Conservation (phyloP, 306 rosid species). For the Gleditsia sinensis region DNA sequence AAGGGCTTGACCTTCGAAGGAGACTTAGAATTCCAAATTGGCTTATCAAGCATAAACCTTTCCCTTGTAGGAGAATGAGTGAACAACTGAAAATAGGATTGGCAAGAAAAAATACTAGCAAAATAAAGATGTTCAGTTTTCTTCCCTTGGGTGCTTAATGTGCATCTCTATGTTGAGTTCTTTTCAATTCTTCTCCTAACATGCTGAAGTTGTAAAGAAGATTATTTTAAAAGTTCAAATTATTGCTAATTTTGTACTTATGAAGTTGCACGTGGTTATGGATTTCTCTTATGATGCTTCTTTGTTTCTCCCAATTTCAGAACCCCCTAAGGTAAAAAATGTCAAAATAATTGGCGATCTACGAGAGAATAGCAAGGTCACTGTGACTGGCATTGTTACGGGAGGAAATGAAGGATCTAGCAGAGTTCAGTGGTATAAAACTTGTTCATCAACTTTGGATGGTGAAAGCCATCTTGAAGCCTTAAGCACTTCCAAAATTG, state of each 20-base stretch:
- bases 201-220: slow-evolving; percentile 2
- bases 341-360: slow-evolving; percentile 80
- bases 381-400: slow-evolving; percentile 75
- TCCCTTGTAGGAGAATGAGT: too few species aligned
- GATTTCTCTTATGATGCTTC: slow-evolving; percentile 21
- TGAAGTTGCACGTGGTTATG: slow-evolving; percentile 23
- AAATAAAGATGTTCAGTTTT: too few species aligned
- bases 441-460: slow-evolving; percentile 60
- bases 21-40: too few species aligned
- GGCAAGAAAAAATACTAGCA: too few species aligned
- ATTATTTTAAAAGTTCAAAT: not conserved
- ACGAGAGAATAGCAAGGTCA: slow-evolving; percentile 84
- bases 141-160: too few species aligned
- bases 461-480: slow-evolving; percentile 76
- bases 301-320: slow-evolving; percentile 56
- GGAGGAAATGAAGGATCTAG: slow-evolving; percentile 97
- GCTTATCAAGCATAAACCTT: too few species aligned
- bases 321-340: slow-evolving; percentile 84
- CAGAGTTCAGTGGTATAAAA: slow-evolving; percentile 98
- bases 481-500: slow-evolving; percentile 85
- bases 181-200: slow-evolving; percentile 16
- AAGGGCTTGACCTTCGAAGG: too few species aligned
- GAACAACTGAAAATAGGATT: too few species aligned
- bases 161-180: not conserved
- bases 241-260: slow-evolving; percentile 14